Conservation (phyloP, 345 rosid genomes). For the Limnanthes douglasii region DNA sequence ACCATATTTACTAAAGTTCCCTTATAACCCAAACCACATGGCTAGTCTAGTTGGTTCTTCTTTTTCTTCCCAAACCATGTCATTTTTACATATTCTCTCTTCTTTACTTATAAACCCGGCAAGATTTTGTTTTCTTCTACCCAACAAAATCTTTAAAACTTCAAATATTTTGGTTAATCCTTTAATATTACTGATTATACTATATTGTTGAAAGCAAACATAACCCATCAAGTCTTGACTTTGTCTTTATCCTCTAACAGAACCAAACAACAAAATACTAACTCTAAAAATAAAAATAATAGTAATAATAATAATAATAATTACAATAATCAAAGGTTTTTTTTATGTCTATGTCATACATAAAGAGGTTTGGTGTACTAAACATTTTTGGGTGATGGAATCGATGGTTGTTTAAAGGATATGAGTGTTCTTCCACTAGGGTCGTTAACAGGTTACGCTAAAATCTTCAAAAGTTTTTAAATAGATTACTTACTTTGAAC, state of each 20-base stretch:
- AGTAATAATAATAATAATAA: conserved; percentile 8
- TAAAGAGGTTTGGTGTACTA: too few relatives aligned
- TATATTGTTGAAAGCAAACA: conserved; percentile 34
- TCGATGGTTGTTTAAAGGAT: conserved; percentile 19
- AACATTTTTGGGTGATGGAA: conserved; percentile 13
- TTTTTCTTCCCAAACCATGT: too few relatives aligned
- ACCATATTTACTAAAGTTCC: conserved; percentile 28
- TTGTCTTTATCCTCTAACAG: conserved; percentile 53
- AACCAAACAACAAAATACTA: conserved; percentile 18
- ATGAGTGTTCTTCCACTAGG: conserved; percentile 39
- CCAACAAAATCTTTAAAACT: conserved; percentile 28
- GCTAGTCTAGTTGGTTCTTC: too few relatives aligned
- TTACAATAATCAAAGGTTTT: conserved; percentile 11
- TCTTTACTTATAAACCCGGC: conserved; percentile 25
- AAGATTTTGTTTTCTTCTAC: conserved; percentile 30
- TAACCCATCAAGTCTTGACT: conserved; percentile 26
- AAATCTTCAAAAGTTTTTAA: conserved; percentile 63
- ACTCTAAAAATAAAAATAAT: conserved; percentile 10
- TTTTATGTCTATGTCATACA: too few relatives aligned
- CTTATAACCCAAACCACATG: too few relatives aligned
- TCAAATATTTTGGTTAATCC: conserved; percentile 26
- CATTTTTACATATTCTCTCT: conserved; percentile 42
- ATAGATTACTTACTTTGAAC: too few relatives aligned
- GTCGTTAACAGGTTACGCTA: conserved; percentile 70
- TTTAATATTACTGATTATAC: conserved; percentile 24